phyloP scores from a whole-genome alignment of 345 rosid species.

The Brassica napus region Da-Ae NC_063434.1:8318001-8318500 shows the following conservation, averaged over 20 bases:
- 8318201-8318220: neutral
- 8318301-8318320: neutral
- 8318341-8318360: constrained; percentile 8
- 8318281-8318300: neutral
- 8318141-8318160: constrained; percentile 67
- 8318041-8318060: neutral
- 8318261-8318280: constrained; percentile 2
- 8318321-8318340: neutral
- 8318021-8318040: constrained; percentile 30
- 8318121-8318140: constrained; percentile 81
- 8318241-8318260: neutral
- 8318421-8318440: neutral
- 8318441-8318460: neutral
- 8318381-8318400: constrained; percentile 7
- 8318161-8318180: constrained; percentile 79
- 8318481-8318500: neutral
- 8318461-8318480: neutral
- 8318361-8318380: neutral
- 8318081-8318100: constrained; percentile 29
- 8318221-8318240: neutral
- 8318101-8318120: constrained; percentile 49
- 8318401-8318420: constrained; percentile 11
- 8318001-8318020: constrained; percentile 37
- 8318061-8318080: constrained; percentile 50
- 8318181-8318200: neutral